A percentile compares a stretch with the other conserved stretches of the same genome.
phyloP scores from a whole-genome alignment of 306 rosid species.

The Dalbergia cultrata region DNA sequence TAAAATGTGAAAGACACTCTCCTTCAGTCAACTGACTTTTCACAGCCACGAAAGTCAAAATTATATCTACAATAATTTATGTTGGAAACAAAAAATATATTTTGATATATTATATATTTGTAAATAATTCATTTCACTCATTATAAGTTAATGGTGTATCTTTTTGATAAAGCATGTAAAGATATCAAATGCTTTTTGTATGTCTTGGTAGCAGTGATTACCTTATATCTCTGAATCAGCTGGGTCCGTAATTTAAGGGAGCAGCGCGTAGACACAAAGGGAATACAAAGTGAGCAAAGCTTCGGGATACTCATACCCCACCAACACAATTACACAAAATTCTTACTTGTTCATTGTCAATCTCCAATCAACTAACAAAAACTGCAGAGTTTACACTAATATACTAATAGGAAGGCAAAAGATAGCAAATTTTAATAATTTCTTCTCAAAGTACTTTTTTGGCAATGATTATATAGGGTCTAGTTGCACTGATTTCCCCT shows the following conservation, averaged over 20 bases:
- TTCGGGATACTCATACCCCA: slow-evolving; percentile 23
- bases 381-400: background rate
- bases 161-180: slow-evolving; percentile 18
- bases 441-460: too few species aligned
- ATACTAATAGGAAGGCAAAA: background rate
- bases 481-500: background rate
- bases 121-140: background rate
- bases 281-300: slow-evolving; percentile 44
- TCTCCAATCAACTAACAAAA: background rate
- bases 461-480: too few species aligned
- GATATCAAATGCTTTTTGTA: slow-evolving; percentile 23
- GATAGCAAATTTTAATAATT: background rate
- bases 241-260: slow-evolving; percentile 47
- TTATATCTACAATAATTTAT: background rate
- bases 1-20: background rate
- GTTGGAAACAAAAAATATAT: background rate
- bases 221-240: background rate
- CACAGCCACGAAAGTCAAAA: background rate
- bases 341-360: background rate
- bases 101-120: background rate
- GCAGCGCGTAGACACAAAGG: slow-evolving; percentile 19
- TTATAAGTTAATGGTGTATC: background rate
- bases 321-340: too few species aligned
- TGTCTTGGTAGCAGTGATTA: background rate
- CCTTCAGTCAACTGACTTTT: background rate